Base-by-base conservation (phyloP, 768 basidiomycete genomes). In the Mycena metata region DNA sequence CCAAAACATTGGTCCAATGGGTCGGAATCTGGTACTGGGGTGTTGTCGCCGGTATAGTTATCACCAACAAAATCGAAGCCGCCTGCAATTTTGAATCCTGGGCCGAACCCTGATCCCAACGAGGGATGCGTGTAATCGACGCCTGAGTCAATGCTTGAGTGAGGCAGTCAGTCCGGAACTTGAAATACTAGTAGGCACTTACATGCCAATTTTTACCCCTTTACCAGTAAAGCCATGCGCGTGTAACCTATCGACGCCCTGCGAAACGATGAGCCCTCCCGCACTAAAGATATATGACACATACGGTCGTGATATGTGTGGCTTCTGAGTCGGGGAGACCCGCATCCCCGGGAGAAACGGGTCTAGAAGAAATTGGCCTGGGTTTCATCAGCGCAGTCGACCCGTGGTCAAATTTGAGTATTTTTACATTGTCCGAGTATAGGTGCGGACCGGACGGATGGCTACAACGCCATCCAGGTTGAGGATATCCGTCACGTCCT, bases 141-240 rank as follows among this genome's bases (percentile, higher is more conserved):
- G 12, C 83, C 83, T 81, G 57, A 55, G 39, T 63, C 61, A 13
- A 66, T 35, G 39, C 66, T 71, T 43, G 26, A 47, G n/a, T 30
- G 30, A 30, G 30, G 30, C 3, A 30, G 30, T 30, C 30, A 30
- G 6, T 30, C 30, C 30, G 6, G 30, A 30, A 30, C 30, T 6
- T 30, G 30, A 30, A 30, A 30, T 30, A 30, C 30, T 30, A 30
- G 3, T 30, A 30, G 30, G 30, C 30, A 52, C 86, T 76, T 64
- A 88, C 87, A 92, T 87, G 67, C 85, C 91, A 61, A 94, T 84
- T 72, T 90, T 90, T 76, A 91, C 81, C 2, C 91, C 91, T 45
- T 83, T 83, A 15, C 92, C 91, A 30, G 82, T 82, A 72, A 89
- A 83, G 0, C 90, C 90, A 67, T 84, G 73, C 7, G 88, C 88